Percentiles rank a stretch among this genome's conserved stretches.
These are phyloP conservation scores for Sclerotinia glacialis DNA, from an alignment of 2,329 filamentous ascomycete species.

Conservation along the genomic window DNA sequence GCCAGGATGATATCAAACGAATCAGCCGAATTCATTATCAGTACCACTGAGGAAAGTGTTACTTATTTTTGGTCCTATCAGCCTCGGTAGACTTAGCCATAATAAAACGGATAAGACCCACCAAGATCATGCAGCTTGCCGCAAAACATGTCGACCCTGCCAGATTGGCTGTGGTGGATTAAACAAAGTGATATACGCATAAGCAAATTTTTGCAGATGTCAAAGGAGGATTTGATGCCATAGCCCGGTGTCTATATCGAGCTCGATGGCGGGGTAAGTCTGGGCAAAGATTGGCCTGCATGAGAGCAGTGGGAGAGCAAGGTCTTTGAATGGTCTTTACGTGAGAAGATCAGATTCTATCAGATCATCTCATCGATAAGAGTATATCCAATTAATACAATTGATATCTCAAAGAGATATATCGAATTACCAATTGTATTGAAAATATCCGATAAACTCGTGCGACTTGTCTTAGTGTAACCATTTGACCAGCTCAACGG, in stretches of 20 bases:
- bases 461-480: conserved; percentile 9
- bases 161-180: neutral
- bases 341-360: conserved; percentile 11
- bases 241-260: neutral
- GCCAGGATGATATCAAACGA: neutral
- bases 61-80: neutral
- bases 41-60: neutral
- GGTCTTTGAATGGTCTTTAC: neutral
- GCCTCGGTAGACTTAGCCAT: conserved; percentile 13
- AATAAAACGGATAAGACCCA: conserved; percentile 11
- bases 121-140: conserved; percentile 14
- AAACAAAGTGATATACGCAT: neutral
- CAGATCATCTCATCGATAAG: conserved; percentile 7
- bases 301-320: neutral
- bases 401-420: neutral
- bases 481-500: conserved; percentile 21
- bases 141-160: conserved; percentile 19
- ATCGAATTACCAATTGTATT: conserved; percentile 3
- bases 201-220: neutral
- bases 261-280: neutral
- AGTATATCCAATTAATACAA: neutral
- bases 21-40: neutral
- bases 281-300: conserved; percentile 3
- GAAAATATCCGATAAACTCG: neutral
- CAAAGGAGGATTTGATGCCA: neutral